Conservation (phyloP, 208 protist genomes). For the Trypanosoma lewisi region DNA sequence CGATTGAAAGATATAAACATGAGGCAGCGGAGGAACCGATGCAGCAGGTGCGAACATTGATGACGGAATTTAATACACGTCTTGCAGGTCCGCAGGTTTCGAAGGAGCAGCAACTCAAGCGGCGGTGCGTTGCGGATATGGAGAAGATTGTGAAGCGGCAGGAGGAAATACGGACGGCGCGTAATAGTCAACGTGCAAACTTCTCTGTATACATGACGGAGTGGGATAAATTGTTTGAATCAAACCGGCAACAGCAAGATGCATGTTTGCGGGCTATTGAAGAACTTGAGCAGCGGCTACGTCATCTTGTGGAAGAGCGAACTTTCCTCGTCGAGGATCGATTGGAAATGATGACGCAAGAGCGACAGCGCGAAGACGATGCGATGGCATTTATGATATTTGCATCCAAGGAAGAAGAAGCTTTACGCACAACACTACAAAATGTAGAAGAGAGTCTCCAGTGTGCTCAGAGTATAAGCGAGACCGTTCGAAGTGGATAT, state of each 20-base stretch:
- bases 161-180: conserved; percentile 29
- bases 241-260: conserved; percentile 63
- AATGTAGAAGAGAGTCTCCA: conserved; percentile 37
- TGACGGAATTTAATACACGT: conserved; percentile 22
- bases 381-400: conserved; percentile 55
- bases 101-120: conserved; percentile 22
- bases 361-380: conserved; percentile 55
- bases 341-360: conserved; percentile 40
- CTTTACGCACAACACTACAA: conserved; percentile 19
- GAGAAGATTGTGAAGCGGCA: conserved; percentile 33
- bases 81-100: conserved; percentile 16
- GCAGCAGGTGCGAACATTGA: conserved; percentile 25
- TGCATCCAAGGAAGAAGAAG: conserved; percentile 35
- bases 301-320: conserved; percentile 45
- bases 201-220: conserved; percentile 35
- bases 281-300: conserved; percentile 63
- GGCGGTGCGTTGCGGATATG: conserved; percentile 32
- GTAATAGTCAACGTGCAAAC: conserved; percentile 33
- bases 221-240: conserved; percentile 50
- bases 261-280: conserved; percentile 66
- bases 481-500: conserved; percentile 30
- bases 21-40: conserved; percentile 30
- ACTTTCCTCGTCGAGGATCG: conserved; percentile 50
- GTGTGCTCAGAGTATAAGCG: conserved; percentile 23
- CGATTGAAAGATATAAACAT: conserved; percentile 38